Conservation (phyloP, 345 rosid genomes). For the Citrus maxima region DNA sequence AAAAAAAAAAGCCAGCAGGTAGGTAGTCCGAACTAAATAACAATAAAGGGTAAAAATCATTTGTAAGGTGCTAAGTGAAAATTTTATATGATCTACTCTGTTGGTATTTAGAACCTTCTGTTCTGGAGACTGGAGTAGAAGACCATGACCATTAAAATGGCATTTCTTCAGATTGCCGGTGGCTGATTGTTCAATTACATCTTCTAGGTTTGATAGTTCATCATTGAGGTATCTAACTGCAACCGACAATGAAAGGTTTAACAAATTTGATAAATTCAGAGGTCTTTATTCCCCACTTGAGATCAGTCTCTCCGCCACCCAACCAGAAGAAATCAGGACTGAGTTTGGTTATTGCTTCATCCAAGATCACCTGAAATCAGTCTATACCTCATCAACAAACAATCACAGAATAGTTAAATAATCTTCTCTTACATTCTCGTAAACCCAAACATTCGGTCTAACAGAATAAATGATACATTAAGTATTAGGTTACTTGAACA, state of each 20-base stretch:
- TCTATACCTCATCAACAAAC: slow-evolving; percentile 1
- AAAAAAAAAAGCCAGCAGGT: not conserved
- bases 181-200: not conserved
- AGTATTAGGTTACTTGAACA: not conserved
- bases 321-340: slow-evolving; percentile 85
- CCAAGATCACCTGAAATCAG: slow-evolving; percentile 80
- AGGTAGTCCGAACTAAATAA: not conserved
- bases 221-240: slow-evolving; percentile 38
- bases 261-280: slow-evolving; percentile 61
- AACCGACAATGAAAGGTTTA: slow-evolving; percentile 71
- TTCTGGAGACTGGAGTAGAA: not conserved
- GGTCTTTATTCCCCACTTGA: slow-evolving; percentile 85
- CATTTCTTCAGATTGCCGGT: not conserved
- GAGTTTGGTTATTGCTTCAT: slow-evolving; percentile 81
- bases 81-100: not conserved
- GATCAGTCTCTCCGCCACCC: slow-evolving; percentile 86
- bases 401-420: not conserved
- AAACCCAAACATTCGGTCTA: not conserved
- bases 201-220: not conserved
- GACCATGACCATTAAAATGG: not conserved
- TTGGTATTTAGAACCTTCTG: not conserved
- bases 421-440: not conserved
- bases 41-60: not conserved
- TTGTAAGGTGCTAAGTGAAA: not conserved
- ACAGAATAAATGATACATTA: not conserved